Base-by-base conservation (phyloP, 1,139 yeast genomes). In the Yamadazyma pseudoaaseri region DNA sequence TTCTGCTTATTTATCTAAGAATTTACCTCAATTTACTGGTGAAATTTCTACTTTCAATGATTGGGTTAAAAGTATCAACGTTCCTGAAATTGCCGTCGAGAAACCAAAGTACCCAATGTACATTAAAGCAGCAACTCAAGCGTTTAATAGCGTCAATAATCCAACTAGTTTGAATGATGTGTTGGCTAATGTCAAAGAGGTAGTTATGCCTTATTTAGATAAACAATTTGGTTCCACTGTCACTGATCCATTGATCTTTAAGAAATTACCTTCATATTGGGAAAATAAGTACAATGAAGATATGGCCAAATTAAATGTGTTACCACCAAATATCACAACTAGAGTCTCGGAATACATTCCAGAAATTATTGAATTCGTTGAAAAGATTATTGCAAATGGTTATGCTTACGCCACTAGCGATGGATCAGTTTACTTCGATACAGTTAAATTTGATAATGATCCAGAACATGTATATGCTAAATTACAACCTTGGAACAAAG, bases 331-430 rank as follows among this genome's bases (percentile, higher is more conserved):
- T 4, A 73, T 89, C 27, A 86, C 95, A 22, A 92, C 98, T 4
- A 78, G 99, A 49, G 99, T 92, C n/a, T 85, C 96, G 3, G 98
- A 92, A 58, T 94, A 87, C 54, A 81, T 92, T 29, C 97, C 97
- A 2, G 96, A 92, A 51, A 90, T 92, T 57, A 76, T 90, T 33
- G 73, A 62, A 14, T 92, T 81, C 58, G 95, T 92, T 16, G 75
- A 80, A 45, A 71, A 67, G 48, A 90, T 92, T 51, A 76, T 90
- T 30, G 56, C 53, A 3, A 85, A 85, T 47, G 96, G 96, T 0
- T 92, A 73, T 55, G 98, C 92, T 1, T 92, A 92, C 56, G 69
- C 79, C 12, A 81, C 96, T 1, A 58, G 60, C 9, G 95, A 83
- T 51, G 98, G 97, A 0, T 84, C 95, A 6, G 97, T 92, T n/a